Evolutionary conservation across 164 flowering plant species (phyloP).

Genomic region (Chimonanthus salicifolius): DNA sequence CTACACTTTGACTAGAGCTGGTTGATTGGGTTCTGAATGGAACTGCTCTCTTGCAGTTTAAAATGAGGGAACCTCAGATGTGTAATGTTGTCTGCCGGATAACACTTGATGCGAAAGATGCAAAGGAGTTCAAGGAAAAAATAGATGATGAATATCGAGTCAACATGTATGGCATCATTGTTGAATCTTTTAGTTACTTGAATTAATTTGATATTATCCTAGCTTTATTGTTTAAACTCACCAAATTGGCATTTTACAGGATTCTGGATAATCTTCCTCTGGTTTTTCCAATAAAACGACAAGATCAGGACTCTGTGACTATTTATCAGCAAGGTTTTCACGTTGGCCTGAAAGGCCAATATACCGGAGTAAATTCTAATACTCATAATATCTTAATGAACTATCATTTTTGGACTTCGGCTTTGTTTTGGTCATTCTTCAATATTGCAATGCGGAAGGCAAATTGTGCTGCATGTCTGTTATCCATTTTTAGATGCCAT

Average conservation of each 20-base stretch:
- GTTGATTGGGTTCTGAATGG: slow-evolving; percentile 11
- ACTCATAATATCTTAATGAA: neutral
- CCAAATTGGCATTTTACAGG: slow-evolving; percentile 35
- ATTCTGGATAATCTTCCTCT: slow-evolving; percentile 93
- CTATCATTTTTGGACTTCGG: neutral
- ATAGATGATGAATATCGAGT: slow-evolving; percentile 86
- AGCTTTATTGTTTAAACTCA: neutral
- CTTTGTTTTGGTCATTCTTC: neutral
- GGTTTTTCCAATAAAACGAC: slow-evolving; percentile 64
- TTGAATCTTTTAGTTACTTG: neutral
- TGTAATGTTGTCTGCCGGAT: slow-evolving; percentile 61
- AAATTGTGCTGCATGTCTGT: no score
- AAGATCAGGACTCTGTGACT: slow-evolving; percentile 46
- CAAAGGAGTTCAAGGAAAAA: slow-evolving; percentile 82
- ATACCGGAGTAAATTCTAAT: slow-evolving; percentile 52
- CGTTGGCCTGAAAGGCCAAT: slow-evolving; percentile 75
- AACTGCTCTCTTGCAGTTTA: slow-evolving; percentile 50
- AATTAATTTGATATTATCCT: neutral
- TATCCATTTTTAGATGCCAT: no score
- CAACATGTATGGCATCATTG: slow-evolving; percentile 65
- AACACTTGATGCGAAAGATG: slow-evolving; percentile 58
- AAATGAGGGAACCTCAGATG: slow-evolving; percentile 82
- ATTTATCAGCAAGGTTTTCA: slow-evolving; percentile 78
- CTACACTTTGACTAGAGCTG: neutral
- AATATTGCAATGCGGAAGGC: no score